A percentile compares a stretch with the other conserved stretches of the same genome.
Conservation (phyloP, 768 basidiomycete genomes). For the Lentinula boryana region DNA sequence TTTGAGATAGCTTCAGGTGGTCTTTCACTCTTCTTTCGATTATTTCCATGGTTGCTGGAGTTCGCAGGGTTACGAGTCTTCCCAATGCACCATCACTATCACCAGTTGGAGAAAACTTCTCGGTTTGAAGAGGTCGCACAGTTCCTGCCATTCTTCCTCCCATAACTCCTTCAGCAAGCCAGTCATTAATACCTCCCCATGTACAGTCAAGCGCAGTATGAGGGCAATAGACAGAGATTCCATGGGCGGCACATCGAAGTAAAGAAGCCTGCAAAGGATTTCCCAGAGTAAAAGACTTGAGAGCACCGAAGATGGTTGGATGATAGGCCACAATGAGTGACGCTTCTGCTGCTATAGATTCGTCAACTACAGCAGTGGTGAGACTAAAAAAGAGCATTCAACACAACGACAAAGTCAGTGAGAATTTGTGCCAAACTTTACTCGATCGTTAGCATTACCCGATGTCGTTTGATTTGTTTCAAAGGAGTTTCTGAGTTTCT, state of each 20-base stretch:
- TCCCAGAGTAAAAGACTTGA: conserved; percentile 70
- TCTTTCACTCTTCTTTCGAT: conserved; percentile 66
- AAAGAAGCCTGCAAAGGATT: conserved; percentile 78
- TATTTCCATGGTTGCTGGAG: conserved; percentile 52
- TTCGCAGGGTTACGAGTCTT: conserved; percentile 55
- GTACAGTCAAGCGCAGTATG: conserved; percentile 88
- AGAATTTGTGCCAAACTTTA: conserved; percentile 22
- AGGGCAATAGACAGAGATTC: conserved; percentile 82
- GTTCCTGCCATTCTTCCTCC: conserved; percentile 24
- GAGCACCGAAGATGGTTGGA: conserved; percentile 73
- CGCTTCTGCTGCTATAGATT: conserved; percentile 56
- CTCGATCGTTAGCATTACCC: conserved; percentile 69
- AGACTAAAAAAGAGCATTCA: conserved; percentile 40
- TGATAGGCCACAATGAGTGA: conserved; percentile 80
- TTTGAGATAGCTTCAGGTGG: conserved; percentile 50
- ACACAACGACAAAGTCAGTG: conserved; percentile 12
- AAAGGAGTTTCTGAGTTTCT: conserved; percentile 45
- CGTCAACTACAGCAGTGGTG: conserved; percentile 63
- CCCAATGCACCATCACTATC: conserved; percentile 56
- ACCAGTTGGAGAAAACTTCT: conserved; percentile 32
- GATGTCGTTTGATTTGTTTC: conserved; percentile 34
- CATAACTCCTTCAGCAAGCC: conserved; percentile 60
- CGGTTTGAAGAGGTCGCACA: conserved; percentile 28
- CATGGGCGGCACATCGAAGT: conserved; percentile 72
- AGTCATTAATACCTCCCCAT: conserved; percentile 85